Evolutionary conservation across 2,329 filamentous ascomycete genomes (phyloP).

Genomic region (Iodosphaeria phyllophila): DNA sequence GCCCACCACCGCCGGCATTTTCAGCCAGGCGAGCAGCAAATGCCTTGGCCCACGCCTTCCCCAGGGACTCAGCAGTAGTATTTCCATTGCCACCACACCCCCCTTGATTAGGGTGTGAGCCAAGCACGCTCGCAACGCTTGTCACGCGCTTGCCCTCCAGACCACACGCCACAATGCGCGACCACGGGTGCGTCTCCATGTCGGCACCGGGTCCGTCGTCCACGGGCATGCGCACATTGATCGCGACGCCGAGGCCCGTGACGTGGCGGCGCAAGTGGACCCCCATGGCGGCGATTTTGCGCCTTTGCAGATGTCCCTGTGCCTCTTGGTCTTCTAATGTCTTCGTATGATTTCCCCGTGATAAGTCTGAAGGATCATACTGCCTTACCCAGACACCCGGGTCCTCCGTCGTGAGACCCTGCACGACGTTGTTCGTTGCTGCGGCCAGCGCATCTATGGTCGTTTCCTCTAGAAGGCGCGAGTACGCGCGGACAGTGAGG

Average conservation of each 20-base stretch:
- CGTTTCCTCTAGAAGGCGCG: conserved; percentile 57
- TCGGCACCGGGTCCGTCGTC: no score
- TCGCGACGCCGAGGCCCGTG: conserved; percentile 64
- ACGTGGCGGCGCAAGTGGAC: conserved; percentile 80
- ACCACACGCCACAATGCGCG: conserved; percentile 77
- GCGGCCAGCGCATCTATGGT: conserved; percentile 45
- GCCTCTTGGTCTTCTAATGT: conserved; percentile 1
- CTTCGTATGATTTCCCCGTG: no score
- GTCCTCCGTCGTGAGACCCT: conserved; percentile 47
- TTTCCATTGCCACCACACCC: no score
- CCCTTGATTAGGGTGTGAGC: no score
- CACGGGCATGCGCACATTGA: conserved; percentile 53
- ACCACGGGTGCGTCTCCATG: conserved; percentile 27
- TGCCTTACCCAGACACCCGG: conserved; percentile 64
- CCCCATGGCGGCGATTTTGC: conserved; percentile 79
- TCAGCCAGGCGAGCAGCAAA: no score
- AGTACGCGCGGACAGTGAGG: conserved; percentile 58
- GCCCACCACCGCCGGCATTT: no score
- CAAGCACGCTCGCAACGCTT: no score
- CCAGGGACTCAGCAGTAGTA: no score
- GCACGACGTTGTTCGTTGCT: conserved; percentile 30
- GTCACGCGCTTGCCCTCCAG: conserved; percentile 63
- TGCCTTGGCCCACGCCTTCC: no score
- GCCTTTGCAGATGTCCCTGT: conserved; percentile 15
- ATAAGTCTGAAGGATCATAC: not conserved